Conservation (phyloP, 352 stramenopile species). For the Globisporangium lucens region DNA sequence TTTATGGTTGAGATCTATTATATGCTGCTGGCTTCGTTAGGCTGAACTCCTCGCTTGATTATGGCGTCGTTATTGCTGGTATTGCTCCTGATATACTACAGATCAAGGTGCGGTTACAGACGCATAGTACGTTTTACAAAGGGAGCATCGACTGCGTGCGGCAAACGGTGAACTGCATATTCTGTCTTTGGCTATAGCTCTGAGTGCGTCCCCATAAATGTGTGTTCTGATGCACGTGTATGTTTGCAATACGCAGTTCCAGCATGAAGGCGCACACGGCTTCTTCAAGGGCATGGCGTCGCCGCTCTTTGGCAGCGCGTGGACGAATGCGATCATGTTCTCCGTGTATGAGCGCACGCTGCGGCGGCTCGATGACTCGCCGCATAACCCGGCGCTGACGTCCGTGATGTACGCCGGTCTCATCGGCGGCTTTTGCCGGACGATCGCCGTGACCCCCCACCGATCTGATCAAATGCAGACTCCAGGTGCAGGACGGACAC, state of each 20-base stretch:
- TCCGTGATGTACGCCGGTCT: constrained; percentile 71
- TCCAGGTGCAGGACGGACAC: constrained; percentile 78
- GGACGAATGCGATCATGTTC: constrained; percentile 88
- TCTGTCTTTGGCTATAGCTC: not conserved
- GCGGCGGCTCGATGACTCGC: constrained; percentile 52
- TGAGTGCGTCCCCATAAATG: not conserved
- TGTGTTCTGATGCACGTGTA: not conserved
- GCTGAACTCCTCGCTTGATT: not conserved
- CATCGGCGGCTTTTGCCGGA: constrained; percentile 77
- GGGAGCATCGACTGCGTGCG: constrained; percentile 41
- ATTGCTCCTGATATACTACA: constrained; percentile 1
- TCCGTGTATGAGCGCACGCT: constrained; percentile 74
- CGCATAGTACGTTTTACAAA: constrained; percentile 54
- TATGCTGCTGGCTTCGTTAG: not conserved
- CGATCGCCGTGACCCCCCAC: constrained; percentile 62
- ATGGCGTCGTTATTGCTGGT: not conserved
- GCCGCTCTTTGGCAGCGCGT: constrained; percentile 75
- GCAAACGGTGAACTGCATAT: constrained; percentile 29
- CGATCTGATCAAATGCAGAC: constrained; percentile 81
- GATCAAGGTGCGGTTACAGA: constrained; percentile 64
- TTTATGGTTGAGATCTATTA: not conserved
- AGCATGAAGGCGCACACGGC: constrained; percentile 66
- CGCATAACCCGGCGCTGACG: constrained; percentile 45
- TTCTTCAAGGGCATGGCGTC: constrained; percentile 88
- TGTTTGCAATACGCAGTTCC: constrained; percentile 25